phyloP scores from a whole-genome alignment of 257 asterid species.

The Nyctanthes arbortristis region DNA sequence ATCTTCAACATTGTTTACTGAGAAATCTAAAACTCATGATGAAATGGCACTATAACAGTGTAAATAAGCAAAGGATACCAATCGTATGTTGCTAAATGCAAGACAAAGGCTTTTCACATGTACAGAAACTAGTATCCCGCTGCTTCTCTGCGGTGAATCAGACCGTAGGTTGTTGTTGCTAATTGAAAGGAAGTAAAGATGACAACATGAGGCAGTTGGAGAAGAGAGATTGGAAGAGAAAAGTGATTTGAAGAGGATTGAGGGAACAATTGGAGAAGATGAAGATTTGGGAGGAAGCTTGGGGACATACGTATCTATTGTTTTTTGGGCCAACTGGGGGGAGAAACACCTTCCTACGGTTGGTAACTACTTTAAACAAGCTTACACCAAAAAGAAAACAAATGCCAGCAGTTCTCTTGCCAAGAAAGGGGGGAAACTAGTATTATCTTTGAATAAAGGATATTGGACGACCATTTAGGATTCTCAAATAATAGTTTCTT shows the following conservation, averaged over 20 bases:
- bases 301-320: too few species aligned
- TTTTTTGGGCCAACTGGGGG: too few species aligned
- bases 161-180: too few species aligned
- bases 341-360: too few species aligned
- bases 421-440: neutral
- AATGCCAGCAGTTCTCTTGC: neutral
- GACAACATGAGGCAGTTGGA: too few species aligned
- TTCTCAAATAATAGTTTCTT: neutral
- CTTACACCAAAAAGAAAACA: neutral
- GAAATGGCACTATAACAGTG: neutral
- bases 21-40: neutral
- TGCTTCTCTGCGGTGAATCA: too few species aligned
- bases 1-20: neutral
- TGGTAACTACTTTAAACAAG: neutral
- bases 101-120: neutral
- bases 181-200: too few species aligned
- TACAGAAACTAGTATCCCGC: neutral
- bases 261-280: too few species aligned
- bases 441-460: neutral
- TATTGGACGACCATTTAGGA: neutral
- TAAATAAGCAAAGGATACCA: neutral
- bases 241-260: too few species aligned
- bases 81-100: neutral
- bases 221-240: too few species aligned
- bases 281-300: too few species aligned